Evolutionary conservation across 768 basidiomycete species (phyloP), one percentile per base, ranked within the genome.

Genomic region (Suillus variegatus): DNA sequence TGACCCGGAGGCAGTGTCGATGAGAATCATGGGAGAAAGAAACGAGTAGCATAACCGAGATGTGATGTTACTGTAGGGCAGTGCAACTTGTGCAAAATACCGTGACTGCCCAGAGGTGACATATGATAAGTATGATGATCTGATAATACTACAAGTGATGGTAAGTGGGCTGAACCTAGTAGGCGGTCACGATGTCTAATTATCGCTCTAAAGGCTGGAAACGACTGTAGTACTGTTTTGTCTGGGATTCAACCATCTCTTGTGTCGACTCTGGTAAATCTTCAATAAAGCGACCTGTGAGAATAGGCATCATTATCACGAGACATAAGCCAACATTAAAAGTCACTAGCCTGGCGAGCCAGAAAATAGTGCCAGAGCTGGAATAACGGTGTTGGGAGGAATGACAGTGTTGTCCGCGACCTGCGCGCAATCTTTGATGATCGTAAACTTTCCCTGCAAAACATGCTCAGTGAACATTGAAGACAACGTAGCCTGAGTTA

Each of bases 211-310:
- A 67, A 2, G 91, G 84, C 71, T 91, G 89, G 75, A 97, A 98
- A 2, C 91, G 87, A 12, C 87, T 87, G 75, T 97, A 97, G 71
- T 89, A 91, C 49, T 88, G 85, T 72, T 97, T 97, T 2, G 94
- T 94, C 67, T 86, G 84, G 0, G 89, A 85, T 75, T 98, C 95
- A 0, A 95, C 87, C 68, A 91, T 86, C 71, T 99, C 97, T 75
- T 97, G 95, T 20, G 93, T 96, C 18, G 95, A 94, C 76, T 98
- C 97, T 0, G 96, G 93, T 10, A 97, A 85, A 71, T 95, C 92
- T 73, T 90, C 89, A 2, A 91, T 74, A 67, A 94, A 93, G 3
- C 86, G 86, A 28, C 93, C 96, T 96, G 66, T 3, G 28, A 61
- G 51, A 64, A 46, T 38, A 54, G 58, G 61, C 44, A 46, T 22